Base-by-base conservation (phyloP, 2,329 filamentous ascomycete genomes). In the Biscogniauxia mediterranea region DNA sequence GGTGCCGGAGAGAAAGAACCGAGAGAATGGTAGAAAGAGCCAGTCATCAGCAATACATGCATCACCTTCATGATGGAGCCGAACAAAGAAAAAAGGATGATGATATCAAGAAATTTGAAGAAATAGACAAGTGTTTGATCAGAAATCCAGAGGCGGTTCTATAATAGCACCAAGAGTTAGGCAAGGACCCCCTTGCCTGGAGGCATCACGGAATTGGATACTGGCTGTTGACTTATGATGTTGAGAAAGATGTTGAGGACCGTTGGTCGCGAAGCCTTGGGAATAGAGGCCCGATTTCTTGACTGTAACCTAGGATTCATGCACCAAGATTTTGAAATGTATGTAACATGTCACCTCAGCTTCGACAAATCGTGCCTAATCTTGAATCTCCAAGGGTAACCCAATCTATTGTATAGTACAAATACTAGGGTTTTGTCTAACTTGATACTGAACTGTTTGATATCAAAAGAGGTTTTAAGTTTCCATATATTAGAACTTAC, bases 1-100 rank as follows among this genome's bases (percentile, higher is more conserved):
- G 76, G 5, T 85, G 84, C 59, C 78, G 86, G 1, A 81, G 84
- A 23, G 74, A 80, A 51, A 77, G 87, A 2, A 89, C 86, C 0
- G 82, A 86, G 52, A 81, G 78, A 63, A 80, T 89, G 0, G 86
- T 89, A 0, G 74, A 81, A 9, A 74, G 85, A 2, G 85, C 86
- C 0, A 87, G 85, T 19, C 70, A 79, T 7, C 84, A 89, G 63
- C 85, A 88, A 66, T 80, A 82, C 66, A 75, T 88, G 1, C 87
- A 87, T 57, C 85, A 88, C 64, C 72, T 88, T 1, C 79, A 81
- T 5, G 85, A 89, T 62, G 86, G 85, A 0, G 70, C 75, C 0
- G 82, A 84, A 61, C 86, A 87, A 69, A 65, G 77, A 55, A 79
- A 83, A 56, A 75, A 85, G 0, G 85, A 88, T 19, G 61, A 65